Base-by-base conservation (phyloP, 306 rosid species). In the Sicyos baderoa region DNA sequence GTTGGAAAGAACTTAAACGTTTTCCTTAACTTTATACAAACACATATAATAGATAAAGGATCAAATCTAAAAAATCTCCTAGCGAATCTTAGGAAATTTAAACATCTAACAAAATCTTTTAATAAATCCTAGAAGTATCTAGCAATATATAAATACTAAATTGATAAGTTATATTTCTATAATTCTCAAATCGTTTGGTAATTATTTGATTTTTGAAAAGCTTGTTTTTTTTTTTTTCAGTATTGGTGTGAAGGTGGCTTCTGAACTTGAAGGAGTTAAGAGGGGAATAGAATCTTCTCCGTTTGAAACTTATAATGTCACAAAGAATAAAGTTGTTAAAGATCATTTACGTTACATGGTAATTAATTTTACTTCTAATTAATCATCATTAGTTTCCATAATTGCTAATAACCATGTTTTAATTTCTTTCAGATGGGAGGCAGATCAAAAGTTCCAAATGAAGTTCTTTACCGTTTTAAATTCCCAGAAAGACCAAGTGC, bases 261-360 rank as follows among this genome's bases (percentile, higher is more conserved):
- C 76, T 29, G 94, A 93, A 64, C 86, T 93, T 37, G 73, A 74
- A 74, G 77, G 78, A 52, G 70, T 88, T 83, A 83, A 71, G 73
- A 67, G 50, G 77, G 79, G 80, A 65, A 76, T 86, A 86, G 82
- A 82, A 68, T 75, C 87, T 74, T 86, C 84, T 77, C 80, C 67
- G 42, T 88, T 90, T 53, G 51, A 74, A 78, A 86, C 94, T 68
- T 56, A 22, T 71, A 80, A 88, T 77, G 94, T 89, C 58, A 83
- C 97, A 1, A 81, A 85, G 37, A 83, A 81, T 77, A 97, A 89
- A 75, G 74, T 88, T 83, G 94, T 86, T 62, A 93, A 88, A 77
- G 97, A 86, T 82, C 97, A 93, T 77, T 70, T 93, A 63, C 96
- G 91, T 56, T 86, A 89, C 87, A 77, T 93, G 99, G 99, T 93